These are phyloP conservation scores for Kazachstania psychrophila DNA, from an alignment of 805 yeast genomes.

Conservation along the genomic window DNA sequence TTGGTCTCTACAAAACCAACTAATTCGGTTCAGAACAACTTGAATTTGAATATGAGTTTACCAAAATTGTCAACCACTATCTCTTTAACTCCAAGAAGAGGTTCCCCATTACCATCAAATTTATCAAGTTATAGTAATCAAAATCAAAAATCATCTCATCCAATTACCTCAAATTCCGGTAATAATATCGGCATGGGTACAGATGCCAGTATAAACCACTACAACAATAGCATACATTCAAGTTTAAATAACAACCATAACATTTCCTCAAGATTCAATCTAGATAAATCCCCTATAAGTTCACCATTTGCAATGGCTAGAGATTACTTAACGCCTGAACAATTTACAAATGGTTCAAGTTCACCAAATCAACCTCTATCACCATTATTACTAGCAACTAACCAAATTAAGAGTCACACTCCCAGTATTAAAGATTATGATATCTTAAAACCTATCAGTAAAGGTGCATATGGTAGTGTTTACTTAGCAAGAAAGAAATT, in stretches of 20 bases:
- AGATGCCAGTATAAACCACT: neutral
- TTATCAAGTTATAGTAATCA: neutral
- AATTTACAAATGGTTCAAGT: slow-evolving; percentile 18
- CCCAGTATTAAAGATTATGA: slow-evolving; percentile 86
- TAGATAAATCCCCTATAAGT: slow-evolving; percentile 39
- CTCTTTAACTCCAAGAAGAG: slow-evolving; percentile 44
- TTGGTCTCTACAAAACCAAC: neutral
- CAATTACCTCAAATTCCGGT: neutral
- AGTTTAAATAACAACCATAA: slow-evolving; percentile 10
- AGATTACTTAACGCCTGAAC: slow-evolving; percentile 33
- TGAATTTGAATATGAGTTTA: slow-evolving; percentile 3
- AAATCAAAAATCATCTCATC: no score
- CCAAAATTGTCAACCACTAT: slow-evolving; percentile 26
- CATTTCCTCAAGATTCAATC: neutral
- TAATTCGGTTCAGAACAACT: neutral
- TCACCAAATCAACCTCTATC: slow-evolving; percentile 59
- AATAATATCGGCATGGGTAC: slow-evolving; percentile 7
- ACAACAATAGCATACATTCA: slow-evolving; percentile 8
- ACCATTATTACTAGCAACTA: slow-evolving; percentile 63
- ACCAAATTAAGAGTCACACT: slow-evolving; percentile 43
- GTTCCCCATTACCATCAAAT: slow-evolving; percentile 38
- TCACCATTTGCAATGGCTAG: slow-evolving; percentile 49
- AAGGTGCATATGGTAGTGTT: slow-evolving; percentile 97
- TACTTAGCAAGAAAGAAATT: slow-evolving; percentile 71
- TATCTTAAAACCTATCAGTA: slow-evolving; percentile 83